Conservation (phyloP, 257 asterid genomes). For the Solanum medicagineum region DNA sequence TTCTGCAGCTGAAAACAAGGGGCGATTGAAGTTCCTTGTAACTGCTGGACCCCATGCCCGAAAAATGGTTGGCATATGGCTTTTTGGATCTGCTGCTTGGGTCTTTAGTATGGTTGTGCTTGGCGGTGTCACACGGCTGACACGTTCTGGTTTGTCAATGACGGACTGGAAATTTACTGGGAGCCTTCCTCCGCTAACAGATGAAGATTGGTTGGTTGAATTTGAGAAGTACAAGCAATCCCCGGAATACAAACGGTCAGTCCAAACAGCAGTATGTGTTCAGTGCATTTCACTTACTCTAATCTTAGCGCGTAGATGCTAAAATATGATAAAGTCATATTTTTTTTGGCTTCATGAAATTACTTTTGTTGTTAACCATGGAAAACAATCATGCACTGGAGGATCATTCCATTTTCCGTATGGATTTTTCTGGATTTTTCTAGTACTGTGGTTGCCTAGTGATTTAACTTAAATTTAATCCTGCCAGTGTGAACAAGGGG, state of each 20-base stretch:
- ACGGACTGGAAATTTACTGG: constrained; percentile 98
- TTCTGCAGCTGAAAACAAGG: constrained; percentile 22
- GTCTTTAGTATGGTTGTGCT: constrained; percentile 95
- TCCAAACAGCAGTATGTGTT: constrained; percentile 1
- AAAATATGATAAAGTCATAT: neutral
- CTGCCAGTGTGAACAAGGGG: constrained; percentile 71
- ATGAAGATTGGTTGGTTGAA: constrained; percentile 73
- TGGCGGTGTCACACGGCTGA: constrained; percentile 85
- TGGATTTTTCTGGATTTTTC: neutral
- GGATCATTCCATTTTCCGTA: neutral
- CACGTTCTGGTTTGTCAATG: constrained; percentile 97
- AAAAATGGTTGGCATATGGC: constrained; percentile 86
- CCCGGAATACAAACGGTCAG: constrained; percentile 81
- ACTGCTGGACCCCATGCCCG: constrained; percentile 81
- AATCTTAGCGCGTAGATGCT: neutral
- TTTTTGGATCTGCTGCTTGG: constrained; percentile 88
- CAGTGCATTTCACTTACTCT: neutral
- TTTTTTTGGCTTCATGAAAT: neutral
- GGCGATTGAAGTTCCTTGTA: constrained; percentile 59
- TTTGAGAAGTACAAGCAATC: constrained; percentile 90
- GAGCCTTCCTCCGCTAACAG: constrained; percentile 75
- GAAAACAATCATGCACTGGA: neutral
- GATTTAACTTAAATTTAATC: neutral
- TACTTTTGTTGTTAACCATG: neutral
- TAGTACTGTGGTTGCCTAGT: neutral